These are phyloP conservation scores for Xylariales sp. DNA, from an alignment of 2,329 filamentous ascomycete species.

Conservation along the genomic window DNA sequence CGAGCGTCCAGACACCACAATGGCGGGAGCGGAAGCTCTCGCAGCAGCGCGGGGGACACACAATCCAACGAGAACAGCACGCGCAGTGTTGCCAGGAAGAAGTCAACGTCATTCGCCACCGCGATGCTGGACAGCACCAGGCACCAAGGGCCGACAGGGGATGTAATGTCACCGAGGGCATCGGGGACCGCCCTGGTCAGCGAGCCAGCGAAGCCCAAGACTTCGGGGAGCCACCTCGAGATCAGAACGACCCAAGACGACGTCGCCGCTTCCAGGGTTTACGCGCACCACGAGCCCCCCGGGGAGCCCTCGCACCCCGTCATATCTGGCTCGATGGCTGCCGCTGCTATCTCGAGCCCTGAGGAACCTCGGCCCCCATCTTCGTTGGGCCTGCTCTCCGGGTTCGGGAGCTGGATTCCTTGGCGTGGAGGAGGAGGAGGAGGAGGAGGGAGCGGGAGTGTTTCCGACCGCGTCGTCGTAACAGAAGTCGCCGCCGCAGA, in stretches of 20 bases:
- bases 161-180: conserved; percentile 24
- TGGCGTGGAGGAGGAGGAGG: conserved; percentile 35
- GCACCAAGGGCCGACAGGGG: conserved; percentile 18
- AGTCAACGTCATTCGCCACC: conserved; percentile 39
- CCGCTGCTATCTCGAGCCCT: conserved; percentile 19
- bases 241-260: conserved; percentile 32
- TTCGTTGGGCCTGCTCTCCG: conserved; percentile 29
- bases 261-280: conserved; percentile 11
- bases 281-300: conserved; percentile 22
- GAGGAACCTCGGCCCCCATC: conserved; percentile 14
- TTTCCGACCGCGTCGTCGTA: too few relatives aligned
- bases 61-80: too few relatives aligned
- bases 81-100: conserved; percentile 24
- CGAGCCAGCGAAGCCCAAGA: conserved; percentile 53
- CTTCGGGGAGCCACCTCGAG: conserved; percentile 46
- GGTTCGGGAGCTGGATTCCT: conserved; percentile 41
- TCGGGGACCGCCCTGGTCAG: conserved; percentile 43
- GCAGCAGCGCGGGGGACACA: conserved; percentile 18
- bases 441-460: too few relatives aligned
- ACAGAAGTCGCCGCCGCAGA: conserved; percentile 12
- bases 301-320: conserved; percentile 15
- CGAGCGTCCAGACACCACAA: conserved; percentile 34
- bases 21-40: conserved; percentile 22
- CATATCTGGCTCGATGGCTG: conserved; percentile 19
- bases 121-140: conserved; percentile 40